These are phyloP conservation scores for Candida golubevii DNA, from an alignment of 805 yeast genomes.

Conservation along the genomic window DNA sequence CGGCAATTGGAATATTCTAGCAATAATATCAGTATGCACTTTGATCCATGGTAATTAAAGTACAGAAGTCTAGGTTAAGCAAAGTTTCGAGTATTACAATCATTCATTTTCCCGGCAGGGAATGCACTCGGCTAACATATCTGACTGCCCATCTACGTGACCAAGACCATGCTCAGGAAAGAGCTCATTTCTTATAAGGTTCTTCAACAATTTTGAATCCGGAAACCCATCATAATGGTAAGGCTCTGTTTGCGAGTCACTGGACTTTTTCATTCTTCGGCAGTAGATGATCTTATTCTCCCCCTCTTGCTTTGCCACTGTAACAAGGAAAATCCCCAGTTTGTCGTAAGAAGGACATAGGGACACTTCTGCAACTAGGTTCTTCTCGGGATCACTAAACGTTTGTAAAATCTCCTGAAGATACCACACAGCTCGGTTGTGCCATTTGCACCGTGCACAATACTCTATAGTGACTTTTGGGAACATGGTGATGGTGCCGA, in stretches of 20 bases:
- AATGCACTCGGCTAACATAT: conserved; percentile 11
- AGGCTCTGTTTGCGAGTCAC: conserved; percentile 23
- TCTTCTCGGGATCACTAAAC: conserved; percentile 45
- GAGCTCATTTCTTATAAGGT: conserved; percentile 55
- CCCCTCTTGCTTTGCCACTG: conserved; percentile 5
- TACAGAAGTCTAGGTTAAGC: too few relatives aligned
- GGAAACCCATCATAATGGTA: conserved; percentile 71
- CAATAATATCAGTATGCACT: too few relatives aligned
- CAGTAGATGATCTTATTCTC: conserved; percentile 42
- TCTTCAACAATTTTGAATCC: conserved; percentile 75
- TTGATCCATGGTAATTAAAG: too few relatives aligned
- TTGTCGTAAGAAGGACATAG: conserved; percentile 22
- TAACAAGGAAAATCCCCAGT: conserved; percentile 21
- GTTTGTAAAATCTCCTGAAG: conserved; percentile 82
- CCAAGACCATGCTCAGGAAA: conserved; percentile 55
- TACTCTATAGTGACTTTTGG: conserved; percentile 68
- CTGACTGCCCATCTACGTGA: conserved; percentile 49
- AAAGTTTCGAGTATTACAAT: too few relatives aligned
- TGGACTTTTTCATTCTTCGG: conserved; percentile 45
- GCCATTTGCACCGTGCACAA: conserved; percentile 87
- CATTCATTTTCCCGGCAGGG: conserved; percentile 11
- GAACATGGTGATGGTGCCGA: conserved; percentile 1
- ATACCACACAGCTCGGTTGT: conserved; percentile 83
- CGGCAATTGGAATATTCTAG: too few relatives aligned
- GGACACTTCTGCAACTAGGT: conserved; percentile 37